phyloP scores from a whole-genome alignment of 1,284 basidiomycete genomes.

The Peniophora sp. region DNA sequence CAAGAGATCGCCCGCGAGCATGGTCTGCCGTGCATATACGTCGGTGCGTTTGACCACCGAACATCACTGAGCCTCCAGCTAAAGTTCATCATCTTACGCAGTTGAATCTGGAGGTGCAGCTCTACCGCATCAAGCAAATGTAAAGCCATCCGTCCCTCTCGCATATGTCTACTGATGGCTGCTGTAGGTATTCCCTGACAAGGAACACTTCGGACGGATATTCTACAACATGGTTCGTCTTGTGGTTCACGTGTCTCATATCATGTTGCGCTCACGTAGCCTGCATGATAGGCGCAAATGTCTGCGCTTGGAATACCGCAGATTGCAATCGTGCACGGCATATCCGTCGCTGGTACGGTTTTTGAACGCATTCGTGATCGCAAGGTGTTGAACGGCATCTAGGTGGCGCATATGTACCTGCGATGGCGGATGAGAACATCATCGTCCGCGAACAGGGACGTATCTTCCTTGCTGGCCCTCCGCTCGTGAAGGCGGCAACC shows the following conservation, averaged over 20 bases:
- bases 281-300: constrained; percentile 68
- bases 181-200: constrained; percentile 68
- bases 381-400: constrained; percentile 21
- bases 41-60: constrained; percentile 47
- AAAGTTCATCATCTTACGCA: constrained; percentile 18
- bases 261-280: neutral
- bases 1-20: constrained; percentile 92
- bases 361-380: neutral
- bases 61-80: neutral
- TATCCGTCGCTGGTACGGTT: constrained; percentile 72
- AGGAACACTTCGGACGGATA: constrained; percentile 91
- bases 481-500: constrained; percentile 91
- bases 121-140: constrained; percentile 87
- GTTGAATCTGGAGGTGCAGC: constrained; percentile 94
- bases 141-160: constrained; percentile 19
- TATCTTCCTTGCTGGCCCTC: constrained; percentile 95
- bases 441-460: constrained; percentile 91
- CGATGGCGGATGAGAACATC: constrained; percentile 95
- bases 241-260: neutral
- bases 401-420: constrained; percentile 89
- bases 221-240: constrained; percentile 91
- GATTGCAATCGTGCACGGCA: constrained; percentile 90
- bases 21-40: constrained; percentile 85
- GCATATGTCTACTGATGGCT: neutral
- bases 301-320: constrained; percentile 87